phyloP scores from a whole-genome alignment of 2,329 filamentous ascomycete species.

The Plenodomus lindquistii region DNA sequence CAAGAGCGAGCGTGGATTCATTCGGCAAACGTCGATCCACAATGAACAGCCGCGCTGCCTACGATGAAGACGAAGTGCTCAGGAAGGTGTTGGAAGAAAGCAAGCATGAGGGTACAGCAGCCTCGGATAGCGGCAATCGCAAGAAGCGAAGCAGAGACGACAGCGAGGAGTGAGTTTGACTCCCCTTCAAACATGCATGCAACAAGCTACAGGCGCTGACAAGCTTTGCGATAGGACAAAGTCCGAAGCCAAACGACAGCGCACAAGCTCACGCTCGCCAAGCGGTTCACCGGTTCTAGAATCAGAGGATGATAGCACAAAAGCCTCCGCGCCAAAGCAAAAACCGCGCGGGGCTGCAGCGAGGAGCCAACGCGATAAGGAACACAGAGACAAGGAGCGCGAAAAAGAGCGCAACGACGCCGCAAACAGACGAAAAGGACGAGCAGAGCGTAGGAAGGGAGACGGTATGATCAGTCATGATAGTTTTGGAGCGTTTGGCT shows the following conservation, averaged over 20 bases:
- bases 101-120: constrained; percentile 72
- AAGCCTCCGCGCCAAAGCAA: constrained; percentile 48
- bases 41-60: constrained; percentile 96
- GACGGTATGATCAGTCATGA: constrained; percentile 71
- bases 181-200: constrained; percentile 6
- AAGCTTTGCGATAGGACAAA: constrained; percentile 62
- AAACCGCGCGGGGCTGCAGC: constrained; percentile 53
- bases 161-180: constrained; percentile 81
- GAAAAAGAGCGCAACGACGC: constrained; percentile 75
- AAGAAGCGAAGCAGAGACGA: constrained; percentile 87
- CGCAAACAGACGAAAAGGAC: constrained; percentile 77
- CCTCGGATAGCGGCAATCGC: constrained; percentile 60
- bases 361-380: constrained; percentile 61
- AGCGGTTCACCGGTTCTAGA: constrained; percentile 60
- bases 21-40: constrained; percentile 86
- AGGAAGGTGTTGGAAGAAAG: constrained; percentile 92
- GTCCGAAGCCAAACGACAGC: constrained; percentile 75
- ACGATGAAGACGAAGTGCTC: constrained; percentile 91
- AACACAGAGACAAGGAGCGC: constrained; percentile 66
- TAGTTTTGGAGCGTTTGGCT: constrained; percentile 21
- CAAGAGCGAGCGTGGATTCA: constrained; percentile 58
- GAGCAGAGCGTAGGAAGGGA: constrained; percentile 76
- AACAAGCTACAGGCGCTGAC: constrained; percentile 25
- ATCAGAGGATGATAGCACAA: constrained; percentile 69
- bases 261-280: constrained; percentile 63